Percentiles rank a stretch among this genome's conserved stretches.
Conservation (phyloP, 257 asterid species). For the Ilex asprella region DNA sequence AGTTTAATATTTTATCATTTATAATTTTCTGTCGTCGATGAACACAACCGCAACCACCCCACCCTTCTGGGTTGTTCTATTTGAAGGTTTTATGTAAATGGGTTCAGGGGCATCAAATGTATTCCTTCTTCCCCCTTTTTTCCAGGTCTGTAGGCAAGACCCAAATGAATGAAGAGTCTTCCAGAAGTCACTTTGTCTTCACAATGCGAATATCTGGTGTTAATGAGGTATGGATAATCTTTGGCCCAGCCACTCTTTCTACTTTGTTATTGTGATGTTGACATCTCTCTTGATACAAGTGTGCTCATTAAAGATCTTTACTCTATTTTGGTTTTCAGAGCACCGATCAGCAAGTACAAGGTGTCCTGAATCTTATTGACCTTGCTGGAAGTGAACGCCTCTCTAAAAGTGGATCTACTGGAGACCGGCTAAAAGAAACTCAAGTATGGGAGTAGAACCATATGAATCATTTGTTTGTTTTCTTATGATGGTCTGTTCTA, state of each 20-base stretch:
- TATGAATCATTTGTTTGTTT: constrained; percentile 3
- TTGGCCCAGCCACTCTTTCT: not conserved
- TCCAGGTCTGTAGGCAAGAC: constrained; percentile 85
- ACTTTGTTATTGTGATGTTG: not conserved
- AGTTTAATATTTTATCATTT: too few species aligned
- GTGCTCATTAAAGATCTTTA: not conserved
- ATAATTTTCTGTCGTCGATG: too few species aligned
- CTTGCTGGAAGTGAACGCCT: constrained; percentile 99
- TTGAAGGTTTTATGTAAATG: too few species aligned
- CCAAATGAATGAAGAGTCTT: constrained; percentile 92
- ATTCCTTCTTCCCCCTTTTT: not conserved
- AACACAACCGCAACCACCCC: too few species aligned
- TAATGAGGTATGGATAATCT: constrained; percentile 53
- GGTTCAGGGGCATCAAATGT: not conserved
- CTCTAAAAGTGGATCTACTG: constrained; percentile 87
- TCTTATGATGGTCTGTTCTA: constrained; percentile 5
- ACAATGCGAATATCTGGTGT: constrained; percentile 74
- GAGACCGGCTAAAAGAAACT: constrained; percentile 91
- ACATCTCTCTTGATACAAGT: not conserved
- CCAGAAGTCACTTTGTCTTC: constrained; percentile 91
- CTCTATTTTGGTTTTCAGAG: constrained; percentile 29
- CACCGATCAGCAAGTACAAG: constrained; percentile 94
- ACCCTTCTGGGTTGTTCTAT: too few species aligned
- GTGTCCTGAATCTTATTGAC: constrained; percentile 80
- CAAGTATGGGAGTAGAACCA: constrained; percentile 42